Conservation (phyloP, 2,329 filamentous ascomycete genomes). For the Dendrostoma leiphaemia region DNA sequence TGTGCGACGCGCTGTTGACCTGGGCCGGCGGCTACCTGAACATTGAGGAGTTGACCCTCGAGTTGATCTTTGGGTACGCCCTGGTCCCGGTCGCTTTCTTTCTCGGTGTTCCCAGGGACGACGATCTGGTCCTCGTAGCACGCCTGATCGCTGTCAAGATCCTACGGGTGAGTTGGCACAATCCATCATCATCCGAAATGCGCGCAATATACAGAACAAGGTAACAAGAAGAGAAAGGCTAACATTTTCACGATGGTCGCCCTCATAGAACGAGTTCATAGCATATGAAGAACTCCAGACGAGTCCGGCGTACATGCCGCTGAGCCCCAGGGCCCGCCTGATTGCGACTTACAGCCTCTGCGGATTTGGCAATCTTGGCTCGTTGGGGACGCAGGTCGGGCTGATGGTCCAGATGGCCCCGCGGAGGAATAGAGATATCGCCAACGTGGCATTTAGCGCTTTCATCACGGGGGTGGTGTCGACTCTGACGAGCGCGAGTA, state of each 20-base stretch:
- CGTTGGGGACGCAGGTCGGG: slow-evolving; percentile 86
- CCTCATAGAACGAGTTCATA: slow-evolving; percentile 69
- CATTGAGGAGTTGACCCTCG: slow-evolving; percentile 68
- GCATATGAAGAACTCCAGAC: slow-evolving; percentile 60
- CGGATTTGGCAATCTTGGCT: slow-evolving; percentile 82
- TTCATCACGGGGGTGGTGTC: slow-evolving; percentile 75
- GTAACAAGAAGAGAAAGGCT: too few species aligned
- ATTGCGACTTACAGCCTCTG: slow-evolving; percentile 87
- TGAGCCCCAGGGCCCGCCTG: slow-evolving; percentile 70
- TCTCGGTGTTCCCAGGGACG: slow-evolving; percentile 68
- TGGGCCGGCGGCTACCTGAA: slow-evolving; percentile 84
- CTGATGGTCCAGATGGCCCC: slow-evolving; percentile 81
- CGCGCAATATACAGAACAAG: too few species aligned
- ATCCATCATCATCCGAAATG: too few species aligned
- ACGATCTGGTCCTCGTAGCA: slow-evolving; percentile 67
- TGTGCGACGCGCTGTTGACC: slow-evolving; percentile 73
- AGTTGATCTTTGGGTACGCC: slow-evolving; percentile 74
- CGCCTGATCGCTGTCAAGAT: slow-evolving; percentile 79
- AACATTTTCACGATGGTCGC: too few species aligned
- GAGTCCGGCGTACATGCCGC: slow-evolving; percentile 48
- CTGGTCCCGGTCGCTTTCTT: slow-evolving; percentile 78
- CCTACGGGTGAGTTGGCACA: slow-evolving; percentile 43
- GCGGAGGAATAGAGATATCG: slow-evolving; percentile 70
- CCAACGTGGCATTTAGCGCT: slow-evolving; percentile 72
- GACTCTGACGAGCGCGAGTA: slow-evolving; percentile 74